These are phyloP conservation scores for Arctium minus DNA, from an alignment of 129 eudicot species.

Conservation along the genomic window DNA sequence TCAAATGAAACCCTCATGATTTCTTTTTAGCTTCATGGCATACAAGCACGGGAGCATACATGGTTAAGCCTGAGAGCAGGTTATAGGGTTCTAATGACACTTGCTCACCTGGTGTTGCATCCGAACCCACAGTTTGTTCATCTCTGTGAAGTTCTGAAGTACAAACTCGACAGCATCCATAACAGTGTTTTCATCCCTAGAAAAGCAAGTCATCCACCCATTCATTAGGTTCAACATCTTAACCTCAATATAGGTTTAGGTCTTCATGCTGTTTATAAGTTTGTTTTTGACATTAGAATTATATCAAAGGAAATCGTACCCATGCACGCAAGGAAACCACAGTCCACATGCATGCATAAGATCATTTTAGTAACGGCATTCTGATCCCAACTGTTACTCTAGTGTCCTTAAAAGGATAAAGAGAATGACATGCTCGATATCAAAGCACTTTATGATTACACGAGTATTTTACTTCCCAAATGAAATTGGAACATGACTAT, in stretches of 20 bases:
- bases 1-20: conserved; percentile 35
- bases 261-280: conserved; percentile 9
- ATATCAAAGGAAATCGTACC: background rate
- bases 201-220: conserved; percentile 12
- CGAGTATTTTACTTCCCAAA: background rate
- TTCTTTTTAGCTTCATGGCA: conserved; percentile 26
- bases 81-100: conserved; percentile 11
- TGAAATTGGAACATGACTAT: background rate
- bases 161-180: conserved; percentile 96
- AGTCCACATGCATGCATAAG: conserved; percentile 6
- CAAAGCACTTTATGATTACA: conserved; percentile 1
- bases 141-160: conserved; percentile 91
- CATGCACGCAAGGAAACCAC: conserved; percentile 8
- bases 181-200: conserved; percentile 91
- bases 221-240: conserved; percentile 18
- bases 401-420: conserved; percentile 4
- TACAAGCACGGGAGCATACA: conserved; percentile 23
- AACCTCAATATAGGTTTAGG: background rate
- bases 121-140: conserved; percentile 98
- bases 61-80: conserved; percentile 19
- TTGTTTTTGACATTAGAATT: background rate
- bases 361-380: background rate
- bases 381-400: conserved; percentile 9
- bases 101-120: conserved; percentile 93
- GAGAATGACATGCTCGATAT: background rate